phyloP scores from a whole-genome alignment of 805 yeast species.

The Yarrowia bubula region DNA sequence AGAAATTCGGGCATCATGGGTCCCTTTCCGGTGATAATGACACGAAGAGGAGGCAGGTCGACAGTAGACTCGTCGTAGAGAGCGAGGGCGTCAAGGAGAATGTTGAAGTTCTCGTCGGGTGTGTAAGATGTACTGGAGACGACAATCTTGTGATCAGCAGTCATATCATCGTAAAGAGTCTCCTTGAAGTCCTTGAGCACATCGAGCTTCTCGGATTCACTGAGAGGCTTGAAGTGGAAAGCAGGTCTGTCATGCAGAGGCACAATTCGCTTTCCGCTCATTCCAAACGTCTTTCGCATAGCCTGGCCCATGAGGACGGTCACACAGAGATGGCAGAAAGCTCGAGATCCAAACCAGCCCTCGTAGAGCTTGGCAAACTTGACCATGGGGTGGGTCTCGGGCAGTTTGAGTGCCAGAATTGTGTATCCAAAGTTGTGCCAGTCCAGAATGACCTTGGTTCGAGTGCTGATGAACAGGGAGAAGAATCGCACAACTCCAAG shows the following conservation, averaged over 20 bases:
- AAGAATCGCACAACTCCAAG: constrained; percentile 60
- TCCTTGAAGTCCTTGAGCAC: constrained; percentile 42
- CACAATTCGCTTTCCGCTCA: constrained; percentile 49
- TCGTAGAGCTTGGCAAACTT: constrained; percentile 63
- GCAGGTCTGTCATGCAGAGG: constrained; percentile 89
- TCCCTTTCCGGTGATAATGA: constrained; percentile 96
- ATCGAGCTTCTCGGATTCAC: constrained; percentile 34
- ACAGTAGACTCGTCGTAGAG: constrained; percentile 47
- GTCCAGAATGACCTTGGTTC: constrained; percentile 71
- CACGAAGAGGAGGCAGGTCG: constrained; percentile 50
- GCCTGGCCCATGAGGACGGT: constrained; percentile 68
- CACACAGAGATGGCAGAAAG: constrained; percentile 76
- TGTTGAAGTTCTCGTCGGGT: constrained; percentile 84
- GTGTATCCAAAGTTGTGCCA: constrained; percentile 96
- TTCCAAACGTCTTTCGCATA: constrained; percentile 54
- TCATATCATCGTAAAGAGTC: constrained; percentile 41
- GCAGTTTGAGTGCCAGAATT: constrained; percentile 65
- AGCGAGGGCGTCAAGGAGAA: constrained; percentile 66
- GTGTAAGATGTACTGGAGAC: constrained; percentile 92
- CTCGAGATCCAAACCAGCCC: constrained; percentile 54
- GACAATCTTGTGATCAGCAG: constrained; percentile 56
- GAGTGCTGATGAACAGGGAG: constrained; percentile 48
- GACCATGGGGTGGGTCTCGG: constrained; percentile 60
- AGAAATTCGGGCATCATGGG: constrained; percentile 64
- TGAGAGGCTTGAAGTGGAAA: constrained; percentile 48